Evolutionary conservation across 768 basidiomycete species (phyloP).

Genomic region (Harrya chromipes): DNA sequence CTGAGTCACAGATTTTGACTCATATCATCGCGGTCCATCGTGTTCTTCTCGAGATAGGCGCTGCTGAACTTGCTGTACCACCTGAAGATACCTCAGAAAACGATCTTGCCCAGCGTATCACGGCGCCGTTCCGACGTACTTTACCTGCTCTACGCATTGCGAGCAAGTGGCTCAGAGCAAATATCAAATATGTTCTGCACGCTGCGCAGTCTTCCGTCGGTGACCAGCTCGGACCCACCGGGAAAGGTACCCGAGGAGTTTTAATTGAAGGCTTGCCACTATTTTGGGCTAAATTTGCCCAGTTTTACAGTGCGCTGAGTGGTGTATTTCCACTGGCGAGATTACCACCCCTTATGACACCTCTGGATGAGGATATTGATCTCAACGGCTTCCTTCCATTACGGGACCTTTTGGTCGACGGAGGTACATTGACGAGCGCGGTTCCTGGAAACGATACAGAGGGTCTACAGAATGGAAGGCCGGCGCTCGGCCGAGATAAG

Average conservation of each 20-base stretch:
- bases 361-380: conserved; percentile 89
- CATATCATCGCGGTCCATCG: conserved; percentile 68
- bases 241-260: conserved; percentile 18
- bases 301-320: conserved; percentile 60
- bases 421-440: conserved; percentile 1
- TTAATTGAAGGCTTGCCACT: conserved; percentile 36
- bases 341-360: conserved; percentile 54
- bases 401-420: conserved; percentile 50
- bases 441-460: conserved; percentile 22
- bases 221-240: conserved; percentile 4
- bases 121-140: conserved; percentile 80
- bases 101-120: conserved; percentile 78
- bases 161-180: conserved; percentile 84
- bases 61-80: conserved; percentile 54
- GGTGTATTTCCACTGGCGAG: conserved; percentile 64
- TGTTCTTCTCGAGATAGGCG: conserved; percentile 62
- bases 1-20: conserved; percentile 63
- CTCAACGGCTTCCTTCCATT: conserved; percentile 86
- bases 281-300: conserved; percentile 74
- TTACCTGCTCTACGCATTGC: conserved; percentile 85
- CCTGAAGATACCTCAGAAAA: conserved; percentile 51
- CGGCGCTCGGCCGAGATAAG: conserved; percentile 37
- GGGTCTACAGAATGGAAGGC: conserved; percentile 22
- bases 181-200: conserved; percentile 63
- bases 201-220: conserved; percentile 34